A percentile compares a stretch with the other conserved stretches of the same genome.
These are phyloP conservation scores for Gonapodya sp. DNA, from an alignment of 192 early-diverging fungal genomes.

Conservation along the genomic window DNA sequence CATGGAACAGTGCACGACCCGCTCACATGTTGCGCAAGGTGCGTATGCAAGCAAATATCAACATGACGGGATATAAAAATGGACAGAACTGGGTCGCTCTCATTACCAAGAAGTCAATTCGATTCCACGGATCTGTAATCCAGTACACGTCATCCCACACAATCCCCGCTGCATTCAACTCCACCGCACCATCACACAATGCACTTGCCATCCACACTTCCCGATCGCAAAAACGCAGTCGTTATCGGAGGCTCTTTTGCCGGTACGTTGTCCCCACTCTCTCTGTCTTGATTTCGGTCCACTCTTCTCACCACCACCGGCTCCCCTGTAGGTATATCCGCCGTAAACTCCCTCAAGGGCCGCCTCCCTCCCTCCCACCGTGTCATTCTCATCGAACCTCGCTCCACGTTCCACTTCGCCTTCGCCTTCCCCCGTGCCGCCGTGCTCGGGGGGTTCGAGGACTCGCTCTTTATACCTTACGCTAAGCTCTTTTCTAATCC, in stretches of 20 bases:
- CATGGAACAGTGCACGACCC: no score
- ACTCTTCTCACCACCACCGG: not conserved
- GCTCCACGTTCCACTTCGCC: constrained; percentile 47
- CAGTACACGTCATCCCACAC: no score
- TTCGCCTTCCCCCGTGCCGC: constrained; percentile 52
- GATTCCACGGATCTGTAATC: no score
- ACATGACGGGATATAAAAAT: no score
- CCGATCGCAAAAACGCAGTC: constrained; percentile 18
- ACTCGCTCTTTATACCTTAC: constrained; percentile 51
- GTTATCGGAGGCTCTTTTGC: constrained; percentile 42
- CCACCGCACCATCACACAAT: not conserved
- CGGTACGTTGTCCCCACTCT: constrained; percentile 17
- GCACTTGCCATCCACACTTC: not conserved
- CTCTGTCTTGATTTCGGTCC: not conserved
- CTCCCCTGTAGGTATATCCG: not conserved
- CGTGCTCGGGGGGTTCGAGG: constrained; percentile 43
- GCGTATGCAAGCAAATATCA: no score
- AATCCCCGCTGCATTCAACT: not conserved
- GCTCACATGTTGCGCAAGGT: no score
- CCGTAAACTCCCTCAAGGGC: constrained; percentile 17
- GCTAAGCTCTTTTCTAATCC: constrained; percentile 27
- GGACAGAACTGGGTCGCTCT: no score
- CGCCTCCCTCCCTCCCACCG: constrained; percentile 30
- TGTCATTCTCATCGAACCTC: constrained; percentile 44
- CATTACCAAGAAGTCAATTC: no score